Evolutionary conservation across 768 basidiomycete species (phyloP).

Genomic region (Coprinellus aureogranulatus): DNA sequence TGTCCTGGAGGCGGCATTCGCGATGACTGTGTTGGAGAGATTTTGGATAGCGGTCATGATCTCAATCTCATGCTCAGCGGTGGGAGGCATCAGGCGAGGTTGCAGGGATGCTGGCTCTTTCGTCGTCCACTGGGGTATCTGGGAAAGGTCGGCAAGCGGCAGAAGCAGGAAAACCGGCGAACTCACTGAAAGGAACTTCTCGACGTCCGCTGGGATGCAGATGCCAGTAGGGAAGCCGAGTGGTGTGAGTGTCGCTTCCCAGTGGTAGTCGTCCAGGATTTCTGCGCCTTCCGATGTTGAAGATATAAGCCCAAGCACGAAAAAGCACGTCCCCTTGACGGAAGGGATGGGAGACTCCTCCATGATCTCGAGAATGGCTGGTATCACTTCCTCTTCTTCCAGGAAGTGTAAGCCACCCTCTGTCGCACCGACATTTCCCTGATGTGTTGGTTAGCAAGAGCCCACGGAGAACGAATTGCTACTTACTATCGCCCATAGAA

Average conservation of each 20-base stretch:
- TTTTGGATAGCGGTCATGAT: slow-evolving; percentile 90
- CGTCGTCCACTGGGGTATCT: slow-evolving; percentile 73
- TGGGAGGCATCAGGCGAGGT: slow-evolving; percentile 60
- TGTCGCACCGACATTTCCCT: slow-evolving; percentile 94
- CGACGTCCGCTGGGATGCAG: slow-evolving; percentile 84
- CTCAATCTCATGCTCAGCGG: slow-evolving; percentile 71
- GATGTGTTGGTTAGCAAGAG: slow-evolving; percentile 1
- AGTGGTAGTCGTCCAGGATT: slow-evolving; percentile 86
- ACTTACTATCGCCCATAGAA: slow-evolving; percentile 94
- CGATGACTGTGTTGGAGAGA: slow-evolving; percentile 92
- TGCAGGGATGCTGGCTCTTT: slow-evolving; percentile 35
- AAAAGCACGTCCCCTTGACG: slow-evolving; percentile 97
- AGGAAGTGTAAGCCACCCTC: slow-evolving; percentile 90
- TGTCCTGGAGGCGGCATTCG: slow-evolving; percentile 89
- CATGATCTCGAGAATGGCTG: slow-evolving; percentile 86
- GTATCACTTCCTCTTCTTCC: slow-evolving; percentile 93
- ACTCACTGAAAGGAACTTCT: slow-evolving; percentile 75
- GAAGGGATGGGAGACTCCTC: slow-evolving; percentile 87
- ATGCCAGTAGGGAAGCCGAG: slow-evolving; percentile 85
- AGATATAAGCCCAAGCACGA: slow-evolving; percentile 89
- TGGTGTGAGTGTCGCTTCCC: slow-evolving; percentile 89
- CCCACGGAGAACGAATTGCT: background rate
- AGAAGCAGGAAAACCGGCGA: background rate
- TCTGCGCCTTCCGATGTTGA: slow-evolving; percentile 91
- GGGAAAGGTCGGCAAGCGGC: background rate